These are phyloP conservation scores for Penicillium oxalicum DNA, from an alignment of 2,329 filamentous ascomycete genomes.

Conservation along the genomic window DNA sequence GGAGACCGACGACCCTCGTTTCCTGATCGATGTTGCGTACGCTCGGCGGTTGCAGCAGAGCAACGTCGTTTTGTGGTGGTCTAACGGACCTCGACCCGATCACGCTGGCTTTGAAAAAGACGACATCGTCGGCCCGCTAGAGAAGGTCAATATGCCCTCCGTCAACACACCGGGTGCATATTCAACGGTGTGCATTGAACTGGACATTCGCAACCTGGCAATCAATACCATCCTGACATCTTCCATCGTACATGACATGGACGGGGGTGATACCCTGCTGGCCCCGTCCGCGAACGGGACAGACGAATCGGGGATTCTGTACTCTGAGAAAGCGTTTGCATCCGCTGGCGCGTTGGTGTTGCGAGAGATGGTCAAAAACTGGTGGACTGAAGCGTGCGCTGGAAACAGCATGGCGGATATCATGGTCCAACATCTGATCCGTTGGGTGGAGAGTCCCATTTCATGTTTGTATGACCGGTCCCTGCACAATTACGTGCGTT, in stretches of 20 bases:
- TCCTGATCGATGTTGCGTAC: conserved; percentile 93
- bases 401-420: conserved; percentile 94
- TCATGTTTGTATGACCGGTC: conserved; percentile 94
- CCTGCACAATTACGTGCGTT: conserved; percentile 93
- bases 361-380: conserved; percentile 95
- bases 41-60: conserved; percentile 83
- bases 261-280: conserved; percentile 81
- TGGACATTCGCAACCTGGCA: conserved; percentile 86
- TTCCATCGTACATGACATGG: conserved; percentile 91
- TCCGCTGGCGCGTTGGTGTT: conserved; percentile 84
- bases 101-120: conserved; percentile 95
- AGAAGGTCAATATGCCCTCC: conserved; percentile 83
- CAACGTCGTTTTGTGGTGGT: conserved; percentile 97
- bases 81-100: conserved; percentile 74
- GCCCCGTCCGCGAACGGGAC: conserved; percentile 66
- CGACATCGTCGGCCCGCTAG: conserved; percentile 73
- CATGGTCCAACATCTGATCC: conserved; percentile 92
- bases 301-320: conserved; percentile 62
- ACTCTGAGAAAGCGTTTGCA: conserved; percentile 87
- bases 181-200: conserved; percentile 90
- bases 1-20: conserved; percentile 87
- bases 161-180: conserved; percentile 93
- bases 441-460: conserved; percentile 91
- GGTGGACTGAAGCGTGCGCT: conserved; percentile 92
- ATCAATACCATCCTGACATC: conserved; percentile 98